Percentiles rank a stretch among this genome's conserved stretches.
Conservation (phyloP, 169 alveolate species). For the Plasmodium falciparum region DNA sequence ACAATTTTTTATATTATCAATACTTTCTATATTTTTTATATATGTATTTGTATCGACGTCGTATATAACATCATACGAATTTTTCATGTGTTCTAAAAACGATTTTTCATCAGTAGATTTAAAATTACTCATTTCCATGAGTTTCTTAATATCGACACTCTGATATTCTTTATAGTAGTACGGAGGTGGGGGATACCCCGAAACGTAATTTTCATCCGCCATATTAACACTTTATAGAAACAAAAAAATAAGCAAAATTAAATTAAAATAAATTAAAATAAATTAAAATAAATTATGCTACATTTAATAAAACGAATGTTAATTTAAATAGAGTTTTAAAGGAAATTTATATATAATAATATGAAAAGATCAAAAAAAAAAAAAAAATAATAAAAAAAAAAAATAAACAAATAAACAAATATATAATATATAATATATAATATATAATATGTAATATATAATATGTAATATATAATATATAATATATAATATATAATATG, state of each 20-base stretch:
- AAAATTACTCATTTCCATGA: neutral
- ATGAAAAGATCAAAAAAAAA: neutral
- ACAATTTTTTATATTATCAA: neutral
- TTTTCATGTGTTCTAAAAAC: neutral
- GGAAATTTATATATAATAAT: neutral
- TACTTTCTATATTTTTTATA: neutral
- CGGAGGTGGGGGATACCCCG: constrained; percentile 88
- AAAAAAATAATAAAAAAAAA: too few species aligned
- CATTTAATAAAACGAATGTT: neutral
- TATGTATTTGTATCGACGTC: constrained; percentile 21
- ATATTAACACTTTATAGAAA: neutral
- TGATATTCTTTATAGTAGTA: constrained; percentile 80
- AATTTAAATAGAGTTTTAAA: neutral
- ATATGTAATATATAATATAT: too few species aligned
- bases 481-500: too few species aligned
- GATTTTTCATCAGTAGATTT: constrained; percentile 1
- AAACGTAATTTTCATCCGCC: constrained; percentile 45
- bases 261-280: constrained; percentile 9
- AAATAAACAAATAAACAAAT: too few species aligned
- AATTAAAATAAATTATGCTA: neutral
- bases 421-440: too few species aligned
- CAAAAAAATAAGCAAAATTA: constrained; percentile 17
- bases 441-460: too few species aligned
- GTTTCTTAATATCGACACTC: constrained; percentile 23
- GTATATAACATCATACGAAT: constrained; percentile 8